phyloP scores from a whole-genome alignment of 2,329 filamentous ascomycete genomes.

The Purpureocillium lavendulum region DNA sequence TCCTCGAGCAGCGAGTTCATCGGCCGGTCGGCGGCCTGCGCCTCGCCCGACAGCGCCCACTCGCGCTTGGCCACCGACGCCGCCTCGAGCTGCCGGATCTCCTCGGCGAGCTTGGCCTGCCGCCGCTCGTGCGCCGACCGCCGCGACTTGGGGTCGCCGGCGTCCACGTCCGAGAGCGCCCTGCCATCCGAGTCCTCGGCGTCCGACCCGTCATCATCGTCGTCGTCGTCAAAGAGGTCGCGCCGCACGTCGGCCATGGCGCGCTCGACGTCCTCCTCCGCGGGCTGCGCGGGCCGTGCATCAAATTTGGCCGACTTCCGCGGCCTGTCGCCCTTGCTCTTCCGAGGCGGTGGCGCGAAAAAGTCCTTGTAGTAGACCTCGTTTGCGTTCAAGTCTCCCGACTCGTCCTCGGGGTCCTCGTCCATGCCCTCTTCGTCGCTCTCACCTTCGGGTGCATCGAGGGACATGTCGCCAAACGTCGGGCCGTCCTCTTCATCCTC shows the following conservation, averaged over 20 bases:
- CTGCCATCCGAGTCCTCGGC: conserved; percentile 55
- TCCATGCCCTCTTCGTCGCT: conserved; percentile 55
- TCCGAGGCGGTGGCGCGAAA: conserved; percentile 78
- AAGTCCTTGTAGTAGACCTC: conserved; percentile 89
- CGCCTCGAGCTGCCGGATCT: conserved; percentile 86
- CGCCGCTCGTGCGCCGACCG: conserved; percentile 79
- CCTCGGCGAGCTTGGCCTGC: conserved; percentile 76
- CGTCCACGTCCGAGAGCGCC: conserved; percentile 58
- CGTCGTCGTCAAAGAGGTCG: conserved; percentile 80
- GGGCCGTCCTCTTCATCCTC: conserved; percentile 70
- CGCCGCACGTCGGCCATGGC: conserved; percentile 82
- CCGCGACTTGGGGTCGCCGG: conserved; percentile 62
- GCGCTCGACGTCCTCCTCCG: conserved; percentile 63
- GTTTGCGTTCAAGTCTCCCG: conserved; percentile 66
- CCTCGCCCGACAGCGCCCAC: conserved; percentile 88
- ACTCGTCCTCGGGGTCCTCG: conserved; percentile 46
- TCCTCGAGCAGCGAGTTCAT: conserved; percentile 89
- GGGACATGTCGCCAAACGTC: conserved; percentile 72
- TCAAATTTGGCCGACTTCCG: conserved; percentile 30
- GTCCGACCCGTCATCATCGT: conserved; percentile 65
- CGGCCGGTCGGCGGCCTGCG: conserved; percentile 71
- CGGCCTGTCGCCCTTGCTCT: conserved; percentile 45
- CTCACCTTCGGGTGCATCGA: conserved; percentile 64
- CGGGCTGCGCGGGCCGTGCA: conserved; percentile 33
- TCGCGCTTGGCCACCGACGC: conserved; percentile 82